Percentiles rank a stretch among this genome's conserved stretches.
Evolutionary conservation across 257 asterid genomes (phyloP).

Genomic region (Catharanthus roseus): DNA sequence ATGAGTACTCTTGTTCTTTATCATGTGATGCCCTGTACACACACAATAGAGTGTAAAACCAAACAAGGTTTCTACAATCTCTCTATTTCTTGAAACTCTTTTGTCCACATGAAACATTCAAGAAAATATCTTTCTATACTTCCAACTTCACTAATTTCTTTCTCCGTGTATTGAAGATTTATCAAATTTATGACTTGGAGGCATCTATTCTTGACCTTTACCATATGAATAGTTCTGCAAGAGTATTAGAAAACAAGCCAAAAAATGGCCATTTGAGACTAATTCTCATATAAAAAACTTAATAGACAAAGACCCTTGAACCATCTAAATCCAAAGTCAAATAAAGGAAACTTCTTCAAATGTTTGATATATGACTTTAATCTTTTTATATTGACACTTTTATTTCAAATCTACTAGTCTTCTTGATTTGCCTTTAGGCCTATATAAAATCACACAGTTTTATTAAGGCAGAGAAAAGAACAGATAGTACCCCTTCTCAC

Average conservation of each 20-base stretch:
- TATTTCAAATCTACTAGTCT: constrained; percentile 5
- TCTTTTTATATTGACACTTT: constrained; percentile 12
- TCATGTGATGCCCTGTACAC: background rate
- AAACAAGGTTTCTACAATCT: background rate
- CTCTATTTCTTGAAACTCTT: too few relatives aligned
- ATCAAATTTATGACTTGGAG: background rate
- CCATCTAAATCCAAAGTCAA: constrained; percentile 35
- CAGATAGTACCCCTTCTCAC: too few relatives aligned
- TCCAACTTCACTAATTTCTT: background rate
- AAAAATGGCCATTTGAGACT: constrained; percentile 3
- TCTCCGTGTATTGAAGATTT: background rate
- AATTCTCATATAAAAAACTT: background rate
- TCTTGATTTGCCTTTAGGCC: constrained; percentile 8
- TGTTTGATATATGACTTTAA: constrained; percentile 25
- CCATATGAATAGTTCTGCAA: background rate
- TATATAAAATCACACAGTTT: constrained; percentile 28
- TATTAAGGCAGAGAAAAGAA: constrained; percentile 10
- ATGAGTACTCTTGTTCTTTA: background rate
- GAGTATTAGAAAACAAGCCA: background rate
- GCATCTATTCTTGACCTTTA: constrained; percentile 1
- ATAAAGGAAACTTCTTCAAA: constrained; percentile 27
- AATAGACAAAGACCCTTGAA: too few relatives aligned
- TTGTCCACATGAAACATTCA: background rate
- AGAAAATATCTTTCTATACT: background rate
- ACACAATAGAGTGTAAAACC: background rate